Evolutionary conservation across 176 grass and related monocot genomes (phyloP).

Genomic region (Pontederia crassipes): DNA sequence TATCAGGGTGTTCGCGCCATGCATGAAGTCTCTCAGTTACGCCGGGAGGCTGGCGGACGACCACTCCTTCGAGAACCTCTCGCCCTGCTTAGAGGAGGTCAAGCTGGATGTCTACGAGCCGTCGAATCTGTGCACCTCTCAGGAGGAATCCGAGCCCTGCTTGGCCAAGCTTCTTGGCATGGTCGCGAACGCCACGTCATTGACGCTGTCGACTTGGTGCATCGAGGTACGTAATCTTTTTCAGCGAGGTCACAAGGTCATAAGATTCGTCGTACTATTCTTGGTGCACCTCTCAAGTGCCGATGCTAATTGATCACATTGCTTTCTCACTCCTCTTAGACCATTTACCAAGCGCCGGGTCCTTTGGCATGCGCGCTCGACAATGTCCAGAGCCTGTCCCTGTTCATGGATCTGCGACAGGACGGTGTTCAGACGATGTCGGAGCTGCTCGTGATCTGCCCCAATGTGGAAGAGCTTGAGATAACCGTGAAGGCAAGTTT

Average conservation of each 20-base stretch:
- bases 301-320: conserved; percentile 3
- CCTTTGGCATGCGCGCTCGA: conserved; percentile 18
- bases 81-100: conserved; percentile 25
- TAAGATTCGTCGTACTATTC: no score
- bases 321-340: conserved; percentile 19
- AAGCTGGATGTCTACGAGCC: conserved; percentile 27
- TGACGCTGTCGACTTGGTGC: conserved; percentile 50
- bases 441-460: conserved; percentile 33
- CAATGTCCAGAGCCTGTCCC: conserved; percentile 29
- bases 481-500: conserved; percentile 43
- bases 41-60: conserved; percentile 28
- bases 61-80: conserved; percentile 14
- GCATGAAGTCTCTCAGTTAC: conserved; percentile 25
- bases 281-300: no score
- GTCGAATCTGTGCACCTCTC: conserved; percentile 4
- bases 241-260: conserved; percentile 11
- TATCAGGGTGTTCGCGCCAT: conserved; percentile 16
- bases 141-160: conserved; percentile 4
- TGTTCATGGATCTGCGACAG: conserved; percentile 34
- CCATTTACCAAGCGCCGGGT: conserved; percentile 24
- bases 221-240: conserved; percentile 34
- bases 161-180: conserved; percentile 28
- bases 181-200: conserved; percentile 29
- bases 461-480: conserved; percentile 29
- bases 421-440: conserved; percentile 37